Base-by-base conservation (phyloP, 1,284 basidiomycete species). In the Porphyrellus sp. region DNA sequence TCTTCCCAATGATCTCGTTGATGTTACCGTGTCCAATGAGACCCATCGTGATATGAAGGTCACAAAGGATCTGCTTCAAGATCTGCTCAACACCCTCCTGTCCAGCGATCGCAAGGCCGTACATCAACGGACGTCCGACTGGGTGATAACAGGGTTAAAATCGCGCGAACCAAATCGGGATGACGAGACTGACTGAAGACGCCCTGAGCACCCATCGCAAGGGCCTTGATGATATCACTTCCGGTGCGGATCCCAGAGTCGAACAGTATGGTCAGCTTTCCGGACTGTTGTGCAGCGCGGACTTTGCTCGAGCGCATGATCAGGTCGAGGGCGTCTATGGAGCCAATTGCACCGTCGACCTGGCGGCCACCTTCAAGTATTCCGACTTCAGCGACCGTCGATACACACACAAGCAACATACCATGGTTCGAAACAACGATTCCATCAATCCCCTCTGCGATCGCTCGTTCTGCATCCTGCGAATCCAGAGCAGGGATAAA, bases 401-500 rank as follows among this genome's bases (percentile, higher is more conserved):
- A 31, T 31, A 38, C 4, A 23, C 3, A 24, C 69, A 41, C 46
- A n/a, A 15, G n/a, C 15, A 37, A 31, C 31, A 8, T 25, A 84
- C 85, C 91, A 61, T 93, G 91, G 63, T 93, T 93, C 9, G 85
- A 89, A 9, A 93, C 86, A 20, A 93, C 70, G 54, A 93, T 87
- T 2, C 89, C 91, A 54, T 92, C 80, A 7, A 83, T 76, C 1
- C 81, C 82, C 9, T 76, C 64, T 16, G 85, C 79, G 16, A 89
- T 68, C 1, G 86, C 87, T 54, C 77, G 78, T 59, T 84, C 80
- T 7, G 89, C 89, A 62, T 92, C 90, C 75, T 88, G 56, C 16
- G 15, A 11, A 18, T 8, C 24, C 20, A 8, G 20, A 5, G 13
- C 15, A 33, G 11, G 30, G 21, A 33, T 5, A 9, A 18, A n/a